A percentile compares a stretch with the other conserved stretches of the same genome.
These are phyloP conservation scores for Monosporascus sp. DNA, from an alignment of 2,329 filamentous ascomycete species.

Conservation along the genomic window DNA sequence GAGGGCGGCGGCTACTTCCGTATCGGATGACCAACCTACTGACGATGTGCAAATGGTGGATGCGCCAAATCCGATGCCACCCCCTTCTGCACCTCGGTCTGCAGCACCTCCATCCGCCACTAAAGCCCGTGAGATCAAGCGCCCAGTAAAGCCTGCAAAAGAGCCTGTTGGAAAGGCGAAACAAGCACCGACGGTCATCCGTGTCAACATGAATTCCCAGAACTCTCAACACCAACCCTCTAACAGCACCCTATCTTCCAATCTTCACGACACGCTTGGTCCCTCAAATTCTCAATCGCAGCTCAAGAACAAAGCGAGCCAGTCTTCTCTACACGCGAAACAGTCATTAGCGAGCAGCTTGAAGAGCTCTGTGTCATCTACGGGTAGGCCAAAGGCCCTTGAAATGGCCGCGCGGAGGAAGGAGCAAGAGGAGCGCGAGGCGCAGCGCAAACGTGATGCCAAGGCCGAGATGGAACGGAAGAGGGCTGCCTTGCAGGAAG, in stretches of 20 bases:
- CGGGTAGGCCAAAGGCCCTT: slow-evolving; percentile 64
- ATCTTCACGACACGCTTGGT: slow-evolving; percentile 50
- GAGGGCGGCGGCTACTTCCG: slow-evolving; percentile 26
- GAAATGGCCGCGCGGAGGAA: slow-evolving; percentile 75
- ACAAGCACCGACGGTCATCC: slow-evolving; percentile 66
- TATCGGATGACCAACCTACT: slow-evolving; percentile 26
- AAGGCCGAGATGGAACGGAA: slow-evolving; percentile 80
- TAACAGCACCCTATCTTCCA: slow-evolving; percentile 52
- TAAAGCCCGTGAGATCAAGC: slow-evolving; percentile 50
- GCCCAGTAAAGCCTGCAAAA: slow-evolving; percentile 59
- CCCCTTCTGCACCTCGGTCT: slow-evolving; percentile 53
- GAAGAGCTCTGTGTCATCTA: slow-evolving; percentile 59
- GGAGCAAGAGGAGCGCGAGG: slow-evolving; percentile 77
- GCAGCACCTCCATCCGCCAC: slow-evolving; percentile 41
- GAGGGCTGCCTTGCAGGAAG: slow-evolving; percentile 60
- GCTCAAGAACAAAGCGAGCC: slow-evolving; percentile 61
- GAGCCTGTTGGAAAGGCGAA: slow-evolving; percentile 54
- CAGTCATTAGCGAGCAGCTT: slow-evolving; percentile 55
- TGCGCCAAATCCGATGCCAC: slow-evolving; percentile 50
- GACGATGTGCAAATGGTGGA: slow-evolving; percentile 54
- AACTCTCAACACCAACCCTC: slow-evolving; percentile 55
- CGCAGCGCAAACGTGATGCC: slow-evolving; percentile 71
- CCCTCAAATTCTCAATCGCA: slow-evolving; percentile 38
- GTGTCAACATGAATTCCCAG: slow-evolving; percentile 63
- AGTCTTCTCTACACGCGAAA: slow-evolving; percentile 57